Evolutionary conservation across 1,284 basidiomycete species (phyloP).

Genomic region (Ceratobasidium sp.): DNA sequence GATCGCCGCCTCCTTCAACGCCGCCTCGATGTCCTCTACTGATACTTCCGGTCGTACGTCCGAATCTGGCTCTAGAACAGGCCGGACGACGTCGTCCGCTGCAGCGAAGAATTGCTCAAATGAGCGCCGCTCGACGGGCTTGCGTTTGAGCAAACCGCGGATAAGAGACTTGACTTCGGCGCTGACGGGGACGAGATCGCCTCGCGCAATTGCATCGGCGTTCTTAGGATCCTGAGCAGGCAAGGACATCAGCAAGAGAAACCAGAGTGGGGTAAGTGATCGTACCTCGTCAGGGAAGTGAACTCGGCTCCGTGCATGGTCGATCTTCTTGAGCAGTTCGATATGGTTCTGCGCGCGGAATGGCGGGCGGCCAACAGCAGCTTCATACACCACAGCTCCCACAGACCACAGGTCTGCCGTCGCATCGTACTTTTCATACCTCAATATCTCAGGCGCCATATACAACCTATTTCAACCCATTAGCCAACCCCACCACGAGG

Average conservation of each 20-base stretch:
- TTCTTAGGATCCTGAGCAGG: slow-evolving; percentile 55
- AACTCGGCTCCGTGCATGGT: slow-evolving; percentile 75
- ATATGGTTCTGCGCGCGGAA: slow-evolving; percentile 97
- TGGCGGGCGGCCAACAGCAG: slow-evolving; percentile 91
- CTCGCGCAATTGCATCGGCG: slow-evolving; percentile 42
- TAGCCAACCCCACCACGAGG: background rate
- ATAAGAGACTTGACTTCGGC: slow-evolving; percentile 91
- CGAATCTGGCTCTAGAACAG: slow-evolving; percentile 75
- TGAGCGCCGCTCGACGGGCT: slow-evolving; percentile 84
- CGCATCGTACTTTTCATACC: slow-evolving; percentile 98
- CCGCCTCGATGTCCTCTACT: slow-evolving; percentile 48
- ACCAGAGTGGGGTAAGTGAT: background rate
- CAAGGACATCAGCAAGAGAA: background rate
- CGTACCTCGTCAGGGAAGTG: slow-evolving; percentile 91
- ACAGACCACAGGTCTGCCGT: slow-evolving; percentile 99
- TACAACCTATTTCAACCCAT: slow-evolving; percentile 72
- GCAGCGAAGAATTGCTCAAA: slow-evolving; percentile 89
- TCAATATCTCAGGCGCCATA: slow-evolving; percentile 98
- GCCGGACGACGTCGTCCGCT: slow-evolving; percentile 77
- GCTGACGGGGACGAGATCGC: slow-evolving; percentile 67
- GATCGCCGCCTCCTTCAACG: slow-evolving; percentile 49
- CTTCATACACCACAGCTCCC: slow-evolving; percentile 96
- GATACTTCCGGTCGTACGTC: slow-evolving; percentile 53
- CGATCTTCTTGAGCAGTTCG: slow-evolving; percentile 94
- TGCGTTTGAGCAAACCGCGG: slow-evolving; percentile 81